Percentiles rank a stretch among this genome's conserved stretches.
These are phyloP conservation scores for Sugiyamaella sp. DNA, from an alignment of 1,139 yeast species.

Conservation along the genomic window DNA sequence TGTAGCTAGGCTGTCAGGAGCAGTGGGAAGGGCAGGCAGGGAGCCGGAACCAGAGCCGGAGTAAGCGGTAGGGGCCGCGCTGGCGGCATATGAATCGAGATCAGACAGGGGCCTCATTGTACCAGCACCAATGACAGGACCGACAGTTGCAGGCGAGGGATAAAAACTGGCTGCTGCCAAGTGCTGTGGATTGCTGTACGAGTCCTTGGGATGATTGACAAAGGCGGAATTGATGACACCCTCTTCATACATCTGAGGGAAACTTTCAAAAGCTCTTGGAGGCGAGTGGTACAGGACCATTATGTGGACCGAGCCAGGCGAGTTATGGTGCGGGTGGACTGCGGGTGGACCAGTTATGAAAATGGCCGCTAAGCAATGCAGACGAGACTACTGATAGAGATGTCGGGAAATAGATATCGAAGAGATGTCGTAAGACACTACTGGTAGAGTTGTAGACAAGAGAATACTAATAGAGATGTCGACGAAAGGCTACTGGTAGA, in stretches of 20 bases:
- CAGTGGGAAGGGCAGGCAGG: no score
- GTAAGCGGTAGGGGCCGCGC: no score
- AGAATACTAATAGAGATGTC: no score
- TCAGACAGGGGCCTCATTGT: neutral
- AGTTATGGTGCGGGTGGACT: neutral
- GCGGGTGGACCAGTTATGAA: neutral
- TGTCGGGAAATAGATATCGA: neutral
- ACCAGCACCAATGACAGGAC: neutral
- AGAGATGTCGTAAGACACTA: neutral
- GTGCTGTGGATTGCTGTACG: neutral
- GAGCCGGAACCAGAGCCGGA: no score
- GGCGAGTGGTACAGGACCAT: conserved; percentile 17
- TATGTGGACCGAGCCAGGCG: neutral
- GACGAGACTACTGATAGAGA: neutral
- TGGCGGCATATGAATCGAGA: neutral
- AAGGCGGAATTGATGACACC: conserved; percentile 3
- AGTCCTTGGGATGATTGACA: neutral
- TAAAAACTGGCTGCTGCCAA: neutral
- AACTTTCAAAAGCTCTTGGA: conserved; percentile 10
- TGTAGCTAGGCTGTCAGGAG: no score
- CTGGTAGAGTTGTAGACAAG: no score
- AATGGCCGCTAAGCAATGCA: neutral
- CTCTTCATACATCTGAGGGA: conserved; percentile 13
- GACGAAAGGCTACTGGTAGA: no score
- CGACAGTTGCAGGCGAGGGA: neutral